phyloP scores from a whole-genome alignment of 1,284 basidiomycete species.

The Microbotryum saponariae region DNA sequence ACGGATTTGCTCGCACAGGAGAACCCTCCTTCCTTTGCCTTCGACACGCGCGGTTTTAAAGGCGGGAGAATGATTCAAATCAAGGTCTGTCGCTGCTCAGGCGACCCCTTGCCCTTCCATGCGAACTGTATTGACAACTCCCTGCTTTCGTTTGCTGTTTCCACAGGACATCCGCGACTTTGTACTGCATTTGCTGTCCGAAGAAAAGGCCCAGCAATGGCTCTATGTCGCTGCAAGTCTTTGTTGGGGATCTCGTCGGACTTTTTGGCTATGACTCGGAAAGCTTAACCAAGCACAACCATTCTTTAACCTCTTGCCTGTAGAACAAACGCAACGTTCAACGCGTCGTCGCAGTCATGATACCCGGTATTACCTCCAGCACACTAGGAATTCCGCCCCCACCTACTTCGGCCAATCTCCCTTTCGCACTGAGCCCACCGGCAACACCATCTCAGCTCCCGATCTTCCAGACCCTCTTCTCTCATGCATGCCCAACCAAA shows the following conservation, averaged over 20 bases:
- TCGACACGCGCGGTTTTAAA: constrained; percentile 37
- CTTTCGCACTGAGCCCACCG: constrained; percentile 38
- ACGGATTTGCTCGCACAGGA: constrained; percentile 4
- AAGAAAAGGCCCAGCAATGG: constrained; percentile 73
- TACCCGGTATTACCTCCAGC: constrained; percentile 69
- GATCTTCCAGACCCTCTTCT: constrained; percentile 72
- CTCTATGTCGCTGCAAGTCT: constrained; percentile 64
- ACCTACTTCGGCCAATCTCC: constrained; percentile 51
- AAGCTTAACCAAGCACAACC: neutral
- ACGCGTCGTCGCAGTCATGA: constrained; percentile 67
- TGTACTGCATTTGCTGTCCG: constrained; percentile 68
- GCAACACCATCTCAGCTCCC: constrained; percentile 49
- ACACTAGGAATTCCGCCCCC: constrained; percentile 55
- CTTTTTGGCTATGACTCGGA: neutral
- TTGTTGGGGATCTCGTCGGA: constrained; percentile 11
- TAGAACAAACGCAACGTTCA: constrained; percentile 64
- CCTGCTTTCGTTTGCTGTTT: neutral
- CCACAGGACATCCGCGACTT: constrained; percentile 50
- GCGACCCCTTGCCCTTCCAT: neutral
- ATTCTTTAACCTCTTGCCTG: neutral
- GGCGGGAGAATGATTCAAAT: constrained; percentile 33
- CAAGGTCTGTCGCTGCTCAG: constrained; percentile 17
- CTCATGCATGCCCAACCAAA: constrained; percentile 78
- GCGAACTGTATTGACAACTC: neutral
- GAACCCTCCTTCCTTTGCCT: constrained; percentile 35